Evolutionary conservation across 768 basidiomycete genomes (phyloP), one percentile per base, ranked within the genome.

Genomic region (Tylopilus cervinicoccineus): DNA sequence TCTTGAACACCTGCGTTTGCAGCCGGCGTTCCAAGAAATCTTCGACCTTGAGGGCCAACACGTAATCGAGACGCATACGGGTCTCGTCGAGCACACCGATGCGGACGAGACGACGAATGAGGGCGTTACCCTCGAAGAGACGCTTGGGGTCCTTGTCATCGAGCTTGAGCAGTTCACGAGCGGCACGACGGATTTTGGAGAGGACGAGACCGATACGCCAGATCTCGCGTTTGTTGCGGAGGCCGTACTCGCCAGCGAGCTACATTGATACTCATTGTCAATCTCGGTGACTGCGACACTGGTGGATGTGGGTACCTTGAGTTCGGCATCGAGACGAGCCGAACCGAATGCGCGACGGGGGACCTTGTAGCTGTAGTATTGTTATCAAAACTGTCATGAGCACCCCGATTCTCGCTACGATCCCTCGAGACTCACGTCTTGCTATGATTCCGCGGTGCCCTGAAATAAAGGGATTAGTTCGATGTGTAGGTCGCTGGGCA

Each of bases 21-120:
- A 99, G 75, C 62, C 96, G 78, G 64, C 96, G 82, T 80, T 99
- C 96, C 87, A 99, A 88, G 87, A 99, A 99, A 75, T 99, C 96
- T 73, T 99, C 96, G 62, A 97, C 84, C 79, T 97, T 98, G 62
- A 98, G 78, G 45, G 95, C 96, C 72, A 99, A 78, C 78, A 98
- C 96, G 86, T 99, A 99, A 88, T 99, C 96, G 74, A 99, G 90
- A 72, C 95, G 85, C 96, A 99, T 98, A 72, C 94, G 88, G 56
- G 81, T 74, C 79, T 99, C 96, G 70, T 98, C 96, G 72, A 99
- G 88, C 78, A 99, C 96, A 80, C 96, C 96, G 64, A 99, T 97
- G 64, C 96, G 93, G 50, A 99, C 95, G 60, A 99, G 88, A 71
- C 95, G 88, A 57, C 83, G 79, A 70, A 96, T 95, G 65, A 95